Percentiles rank a stretch among this genome's conserved stretches.
These are phyloP conservation scores for Aegilops longissima DNA, from an alignment of 176 grass and related monocot genomes.

Conservation along the genomic window DNA sequence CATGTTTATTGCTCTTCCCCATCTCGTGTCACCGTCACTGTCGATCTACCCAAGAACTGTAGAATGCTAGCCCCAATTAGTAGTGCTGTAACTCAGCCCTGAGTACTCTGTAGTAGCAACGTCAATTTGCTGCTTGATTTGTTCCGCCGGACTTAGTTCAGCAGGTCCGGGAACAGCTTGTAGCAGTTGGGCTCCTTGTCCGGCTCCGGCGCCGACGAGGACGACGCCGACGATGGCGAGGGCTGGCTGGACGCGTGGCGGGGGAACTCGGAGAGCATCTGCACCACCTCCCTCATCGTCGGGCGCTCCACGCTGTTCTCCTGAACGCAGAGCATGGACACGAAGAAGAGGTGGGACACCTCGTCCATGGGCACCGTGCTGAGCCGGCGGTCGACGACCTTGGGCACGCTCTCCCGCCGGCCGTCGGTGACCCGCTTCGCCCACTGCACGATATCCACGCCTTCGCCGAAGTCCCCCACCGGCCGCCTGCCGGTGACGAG, in stretches of 20 bases:
- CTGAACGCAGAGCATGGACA: constrained; percentile 87
- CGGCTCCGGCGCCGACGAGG: background rate
- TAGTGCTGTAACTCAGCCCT: constrained; percentile 21
- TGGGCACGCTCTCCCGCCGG: constrained; percentile 46
- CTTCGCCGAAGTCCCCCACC: constrained; percentile 82
- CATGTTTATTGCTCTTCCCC: constrained; percentile 32
- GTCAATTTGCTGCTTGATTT: background rate
- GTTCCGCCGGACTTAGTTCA: constrained; percentile 31
- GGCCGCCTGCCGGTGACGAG: constrained; percentile 65
- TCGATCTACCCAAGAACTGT: constrained; percentile 19
- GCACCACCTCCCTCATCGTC: constrained; percentile 92
- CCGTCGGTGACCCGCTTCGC: constrained; percentile 54
- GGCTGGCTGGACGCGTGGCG: constrained; percentile 28
- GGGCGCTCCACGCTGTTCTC: constrained; percentile 91
- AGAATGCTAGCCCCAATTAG: constrained; percentile 27
- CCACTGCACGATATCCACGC: constrained; percentile 99
- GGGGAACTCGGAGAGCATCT: constrained; percentile 78
- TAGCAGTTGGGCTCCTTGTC: constrained; percentile 60
- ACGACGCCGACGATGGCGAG: constrained; percentile 28
- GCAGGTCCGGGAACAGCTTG: constrained; percentile 83
- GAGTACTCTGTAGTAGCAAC: background rate
- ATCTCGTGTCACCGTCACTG: constrained; percentile 26
- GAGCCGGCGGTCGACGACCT: constrained; percentile 54
- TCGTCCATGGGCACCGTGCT: constrained; percentile 47
- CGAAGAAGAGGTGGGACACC: constrained; percentile 83